Conservation (phyloP, 371 early-diverging fungal species). For the Mucor sp. region DNA sequence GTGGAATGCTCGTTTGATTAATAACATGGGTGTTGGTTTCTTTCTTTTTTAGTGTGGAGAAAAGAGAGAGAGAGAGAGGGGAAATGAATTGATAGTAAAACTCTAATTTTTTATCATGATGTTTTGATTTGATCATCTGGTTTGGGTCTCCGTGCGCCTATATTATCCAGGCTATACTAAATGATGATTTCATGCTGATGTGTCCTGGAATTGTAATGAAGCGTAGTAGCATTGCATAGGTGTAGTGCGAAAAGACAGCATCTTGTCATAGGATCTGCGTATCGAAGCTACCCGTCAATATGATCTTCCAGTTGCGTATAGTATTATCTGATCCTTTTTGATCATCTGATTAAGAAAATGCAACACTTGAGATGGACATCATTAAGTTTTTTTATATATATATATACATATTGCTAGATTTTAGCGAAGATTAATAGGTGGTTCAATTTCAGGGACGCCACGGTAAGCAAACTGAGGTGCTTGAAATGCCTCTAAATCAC, state of each 20-base stretch:
- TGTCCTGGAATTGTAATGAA: too few species aligned
- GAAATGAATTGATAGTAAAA: not conserved
- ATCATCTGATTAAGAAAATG: not conserved
- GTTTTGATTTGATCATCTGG: not conserved
- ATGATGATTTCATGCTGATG: not conserved
- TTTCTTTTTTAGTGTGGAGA: not conserved
- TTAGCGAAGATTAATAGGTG: constrained; percentile 39
- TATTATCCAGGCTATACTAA: not conserved
- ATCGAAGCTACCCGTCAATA: too few species aligned
- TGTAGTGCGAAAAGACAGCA: too few species aligned
- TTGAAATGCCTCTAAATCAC: constrained; percentile 39
- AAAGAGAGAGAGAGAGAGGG: not conserved
- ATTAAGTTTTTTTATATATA: not conserved
- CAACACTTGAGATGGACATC: too few species aligned
- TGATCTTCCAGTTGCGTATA: too few species aligned
- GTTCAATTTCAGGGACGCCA: constrained; percentile 53
- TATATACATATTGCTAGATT: not conserved
- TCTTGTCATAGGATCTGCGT: too few species aligned
- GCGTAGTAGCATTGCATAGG: not conserved
- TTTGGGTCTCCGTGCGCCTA: not conserved
- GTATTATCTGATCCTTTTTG: not conserved
- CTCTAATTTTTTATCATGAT: not conserved
- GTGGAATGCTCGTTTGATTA: constrained; percentile 27
- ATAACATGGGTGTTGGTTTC: not conserved
- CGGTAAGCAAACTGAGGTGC: constrained; percentile 42